Evolutionary conservation across 306 rosid genomes (phyloP).

Genomic region (Prunus persica): Prunus_persica_NCBIv2 NC_034016.1:15942001-15942500

Average conservation of each 20-base stretch:
- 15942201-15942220: no score
- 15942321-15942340: no score
- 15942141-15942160: not conserved
- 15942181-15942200: no score
- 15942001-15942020: not conserved
- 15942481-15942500: conserved; percentile 38
- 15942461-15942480: not conserved
- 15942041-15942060: not conserved
- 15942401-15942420: conserved; percentile 20
- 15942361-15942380: not conserved
- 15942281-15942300: no score
- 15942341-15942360: not conserved
- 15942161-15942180: no score
- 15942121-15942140: no score
- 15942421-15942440: not conserved
- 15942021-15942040: not conserved
- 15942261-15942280: no score
- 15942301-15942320: no score
- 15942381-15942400: not conserved
- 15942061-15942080: not conserved
- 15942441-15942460: not conserved
- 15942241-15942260: no score
- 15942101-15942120: not conserved
- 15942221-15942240: no score
- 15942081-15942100: not conserved